Conservation (phyloP, 1,284 basidiomycete species). For the Malassezia yamatoensis region DNA sequence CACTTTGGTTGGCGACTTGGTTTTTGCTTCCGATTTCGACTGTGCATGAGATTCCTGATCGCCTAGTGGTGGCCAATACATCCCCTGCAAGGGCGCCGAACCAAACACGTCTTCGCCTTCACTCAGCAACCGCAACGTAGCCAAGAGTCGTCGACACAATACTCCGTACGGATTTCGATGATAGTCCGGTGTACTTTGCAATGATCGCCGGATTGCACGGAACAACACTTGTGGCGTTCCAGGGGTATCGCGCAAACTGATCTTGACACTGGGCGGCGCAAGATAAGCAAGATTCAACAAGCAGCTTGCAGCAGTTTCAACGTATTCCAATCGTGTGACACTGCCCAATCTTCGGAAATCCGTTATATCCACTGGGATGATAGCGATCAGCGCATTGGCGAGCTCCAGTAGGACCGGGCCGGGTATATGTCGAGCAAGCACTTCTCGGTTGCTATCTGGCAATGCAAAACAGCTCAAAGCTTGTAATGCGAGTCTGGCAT, state of each 20-base stretch:
- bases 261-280: conserved; percentile 63
- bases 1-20: background rate
- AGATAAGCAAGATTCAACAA: conserved; percentile 80
- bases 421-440: conserved; percentile 59
- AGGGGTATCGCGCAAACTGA: conserved; percentile 55
- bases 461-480: conserved; percentile 68
- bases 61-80: conserved; percentile 19
- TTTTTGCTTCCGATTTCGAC: background rate
- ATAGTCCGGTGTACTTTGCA: conserved; percentile 53
- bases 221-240: conserved; percentile 49
- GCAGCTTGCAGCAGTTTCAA: conserved; percentile 67
- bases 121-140: conserved; percentile 73
- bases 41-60: background rate
- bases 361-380: conserved; percentile 65
- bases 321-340: conserved; percentile 62
- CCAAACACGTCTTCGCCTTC: conserved; percentile 66
- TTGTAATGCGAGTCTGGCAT: conserved; percentile 69
- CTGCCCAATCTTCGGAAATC: conserved; percentile 66
- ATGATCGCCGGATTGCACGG: conserved; percentile 49
- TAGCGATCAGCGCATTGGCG: conserved; percentile 63
- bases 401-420: conserved; percentile 57
- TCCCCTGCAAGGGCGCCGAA: conserved; percentile 49
- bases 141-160: conserved; percentile 65
- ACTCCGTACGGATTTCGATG: conserved; percentile 56
- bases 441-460: conserved; percentile 67